These are phyloP conservation scores for Neurospora sp. DNA, from an alignment of 495 filamentous ascomycete species.

Conservation along the genomic window DNA sequence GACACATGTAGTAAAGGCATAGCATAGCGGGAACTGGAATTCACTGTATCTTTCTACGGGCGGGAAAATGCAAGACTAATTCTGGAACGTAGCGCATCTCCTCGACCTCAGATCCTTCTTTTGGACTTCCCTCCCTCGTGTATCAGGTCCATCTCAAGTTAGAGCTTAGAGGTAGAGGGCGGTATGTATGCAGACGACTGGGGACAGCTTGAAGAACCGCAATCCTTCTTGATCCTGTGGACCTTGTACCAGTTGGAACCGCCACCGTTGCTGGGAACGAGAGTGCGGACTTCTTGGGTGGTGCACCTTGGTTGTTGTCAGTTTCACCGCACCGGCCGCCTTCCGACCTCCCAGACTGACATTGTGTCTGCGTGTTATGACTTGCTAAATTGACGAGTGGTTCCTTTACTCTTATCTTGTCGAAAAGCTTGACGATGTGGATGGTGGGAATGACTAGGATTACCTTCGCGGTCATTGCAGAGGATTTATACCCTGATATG, in stretches of 20 bases:
- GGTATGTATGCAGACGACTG: neutral
- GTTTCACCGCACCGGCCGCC: too few relatives aligned
- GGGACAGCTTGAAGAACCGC: neutral
- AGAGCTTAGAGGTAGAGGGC: neutral
- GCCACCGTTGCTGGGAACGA: neutral
- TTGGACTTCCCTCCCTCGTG: neutral
- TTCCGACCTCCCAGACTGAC: neutral
- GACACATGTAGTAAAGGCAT: neutral
- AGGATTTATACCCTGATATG: neutral
- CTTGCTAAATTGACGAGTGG: neutral
- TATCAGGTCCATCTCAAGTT: neutral
- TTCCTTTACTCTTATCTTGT: too few relatives aligned
- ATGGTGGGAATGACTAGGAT: too few relatives aligned
- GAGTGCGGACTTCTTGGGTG: neutral
- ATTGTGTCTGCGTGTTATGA: neutral
- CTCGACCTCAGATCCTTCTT: neutral
- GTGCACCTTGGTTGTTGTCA: neutral
- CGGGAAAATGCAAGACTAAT: neutral
- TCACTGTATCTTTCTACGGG: neutral
- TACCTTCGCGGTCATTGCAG: too few relatives aligned
- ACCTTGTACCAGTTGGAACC: neutral
- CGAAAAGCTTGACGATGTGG: too few relatives aligned
- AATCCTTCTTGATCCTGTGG: neutral
- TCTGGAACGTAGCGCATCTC: neutral
- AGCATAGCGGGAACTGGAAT: neutral